These are phyloP conservation scores for Hypsizygus ulmarius DNA, from an alignment of 1,284 basidiomycete species.

Conservation along the genomic window DNA sequence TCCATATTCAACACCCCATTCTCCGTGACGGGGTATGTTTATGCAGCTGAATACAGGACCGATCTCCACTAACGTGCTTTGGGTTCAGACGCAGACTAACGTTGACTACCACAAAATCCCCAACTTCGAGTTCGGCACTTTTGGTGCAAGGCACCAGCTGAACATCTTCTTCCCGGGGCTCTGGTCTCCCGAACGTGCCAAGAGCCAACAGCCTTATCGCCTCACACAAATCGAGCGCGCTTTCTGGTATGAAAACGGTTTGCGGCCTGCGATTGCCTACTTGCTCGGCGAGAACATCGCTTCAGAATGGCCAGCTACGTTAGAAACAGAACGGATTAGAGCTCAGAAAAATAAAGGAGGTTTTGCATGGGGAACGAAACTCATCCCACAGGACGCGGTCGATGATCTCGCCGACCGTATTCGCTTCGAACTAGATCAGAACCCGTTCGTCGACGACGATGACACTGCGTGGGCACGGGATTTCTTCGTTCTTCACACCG, in stretches of 20 bases:
- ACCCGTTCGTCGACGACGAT: background rate
- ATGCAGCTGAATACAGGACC: too few species aligned
- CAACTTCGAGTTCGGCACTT: conserved; percentile 4
- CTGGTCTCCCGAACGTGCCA: background rate
- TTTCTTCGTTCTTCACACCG: conserved; percentile 13
- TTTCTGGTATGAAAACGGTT: background rate
- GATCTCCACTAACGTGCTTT: background rate
- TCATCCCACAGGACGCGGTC: conserved; percentile 2
- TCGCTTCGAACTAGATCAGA: background rate
- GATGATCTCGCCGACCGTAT: conserved; percentile 2
- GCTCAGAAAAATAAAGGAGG: background rate
- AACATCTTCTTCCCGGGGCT: conserved; percentile 9
- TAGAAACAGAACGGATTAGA: conserved; percentile 3
- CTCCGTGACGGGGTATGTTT: too few species aligned
- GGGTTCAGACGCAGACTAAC: background rate
- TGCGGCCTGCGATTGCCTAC: background rate
- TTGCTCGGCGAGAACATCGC: background rate
- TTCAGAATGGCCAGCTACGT: background rate
- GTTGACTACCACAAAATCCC: background rate
- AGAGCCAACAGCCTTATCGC: background rate
- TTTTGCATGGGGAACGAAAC: background rate
- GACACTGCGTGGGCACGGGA: conserved; percentile 11
- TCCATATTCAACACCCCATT: background rate
- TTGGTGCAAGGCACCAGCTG: background rate
- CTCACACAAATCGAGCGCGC: background rate